Conservation (phyloP, 257 asterid genomes). For the Solanum pinnatisectum region DNA sequence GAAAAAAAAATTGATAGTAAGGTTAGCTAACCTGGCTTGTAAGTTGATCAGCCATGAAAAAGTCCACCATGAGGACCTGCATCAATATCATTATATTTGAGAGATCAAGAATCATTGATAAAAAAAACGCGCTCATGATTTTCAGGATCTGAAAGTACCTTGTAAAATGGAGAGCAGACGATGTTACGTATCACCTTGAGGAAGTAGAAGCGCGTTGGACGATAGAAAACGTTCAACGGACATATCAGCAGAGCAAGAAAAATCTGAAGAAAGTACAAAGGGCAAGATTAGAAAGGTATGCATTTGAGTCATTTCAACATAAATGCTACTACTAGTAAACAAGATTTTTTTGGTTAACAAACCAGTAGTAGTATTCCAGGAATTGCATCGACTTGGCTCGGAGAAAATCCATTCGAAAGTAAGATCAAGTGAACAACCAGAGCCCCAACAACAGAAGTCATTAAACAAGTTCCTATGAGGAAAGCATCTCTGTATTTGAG, state of each 20-base stretch:
- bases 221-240: slow-evolving; percentile 72
- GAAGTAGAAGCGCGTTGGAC: slow-evolving; percentile 70
- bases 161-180: slow-evolving; percentile 80
- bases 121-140: background rate
- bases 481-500: slow-evolving; percentile 83
- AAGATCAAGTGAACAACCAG: slow-evolving; percentile 71
- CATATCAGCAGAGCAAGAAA: slow-evolving; percentile 43
- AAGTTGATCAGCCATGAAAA: slow-evolving; percentile 98
- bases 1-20: background rate
- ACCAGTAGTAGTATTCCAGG: slow-evolving; percentile 78
- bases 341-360: background rate
- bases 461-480: slow-evolving; percentile 68
- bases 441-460: slow-evolving; percentile 80
- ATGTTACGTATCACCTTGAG: slow-evolving; percentile 73
- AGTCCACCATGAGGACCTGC: slow-evolving; percentile 83
- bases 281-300: background rate
- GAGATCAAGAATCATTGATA: background rate
- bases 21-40: slow-evolving; percentile 80
- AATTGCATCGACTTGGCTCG: slow-evolving; percentile 45
- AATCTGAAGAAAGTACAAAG: slow-evolving; percentile 26
- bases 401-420: slow-evolving; percentile 41
- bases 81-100: background rate
- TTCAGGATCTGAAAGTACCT: slow-evolving; percentile 28
- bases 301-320: background rate
- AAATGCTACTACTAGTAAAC: background rate